These are phyloP conservation scores for Mycena pura DNA, from an alignment of 768 basidiomycete genomes.

Conservation along the genomic window DNA sequence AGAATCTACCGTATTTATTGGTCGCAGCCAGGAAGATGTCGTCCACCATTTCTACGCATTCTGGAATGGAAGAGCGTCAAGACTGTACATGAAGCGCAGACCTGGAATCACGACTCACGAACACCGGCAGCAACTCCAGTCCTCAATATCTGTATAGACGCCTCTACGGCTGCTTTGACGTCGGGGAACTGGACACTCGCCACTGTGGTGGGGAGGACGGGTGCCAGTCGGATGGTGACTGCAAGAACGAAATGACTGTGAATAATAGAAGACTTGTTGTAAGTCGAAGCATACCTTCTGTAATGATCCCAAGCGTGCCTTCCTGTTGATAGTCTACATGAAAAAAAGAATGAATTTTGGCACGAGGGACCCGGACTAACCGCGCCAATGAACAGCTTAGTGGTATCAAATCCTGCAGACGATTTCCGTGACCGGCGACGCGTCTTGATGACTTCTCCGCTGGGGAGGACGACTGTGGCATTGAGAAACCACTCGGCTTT, in stretches of 20 bases:
- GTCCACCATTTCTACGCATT: conserved; percentile 88
- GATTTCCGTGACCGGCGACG: conserved; percentile 80
- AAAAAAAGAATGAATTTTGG: too few relatives aligned
- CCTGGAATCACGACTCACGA: not conserved
- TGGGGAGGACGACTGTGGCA: conserved; percentile 88
- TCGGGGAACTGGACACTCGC: conserved; percentile 84
- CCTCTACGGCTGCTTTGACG: conserved; percentile 76
- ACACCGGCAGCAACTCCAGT: conserved; percentile 6
- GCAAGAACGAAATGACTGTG: not conserved
- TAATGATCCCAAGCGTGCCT: conserved; percentile 85
- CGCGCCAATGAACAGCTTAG: conserved; percentile 82
- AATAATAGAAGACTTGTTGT: not conserved
- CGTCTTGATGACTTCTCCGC: conserved; percentile 91
- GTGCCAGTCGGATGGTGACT: conserved; percentile 86
- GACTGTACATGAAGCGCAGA: not conserved
- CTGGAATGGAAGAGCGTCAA: conserved; percentile 37
- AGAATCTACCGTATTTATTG: conserved; percentile 55
- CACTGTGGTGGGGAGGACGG: conserved; percentile 81
- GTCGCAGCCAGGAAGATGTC: conserved; percentile 69
- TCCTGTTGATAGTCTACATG: conserved; percentile 48
- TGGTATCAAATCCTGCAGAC: conserved; percentile 86
- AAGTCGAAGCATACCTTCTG: conserved; percentile 61
- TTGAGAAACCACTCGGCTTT: conserved; percentile 93
- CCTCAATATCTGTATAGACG: conserved; percentile 67
- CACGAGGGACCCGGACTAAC: conserved; percentile 51